Evolutionary conservation across 2,329 filamentous ascomycete species (phyloP), one percentile per base, ranked within the genome.

Genomic region (Hypomyces rosellus): DNA sequence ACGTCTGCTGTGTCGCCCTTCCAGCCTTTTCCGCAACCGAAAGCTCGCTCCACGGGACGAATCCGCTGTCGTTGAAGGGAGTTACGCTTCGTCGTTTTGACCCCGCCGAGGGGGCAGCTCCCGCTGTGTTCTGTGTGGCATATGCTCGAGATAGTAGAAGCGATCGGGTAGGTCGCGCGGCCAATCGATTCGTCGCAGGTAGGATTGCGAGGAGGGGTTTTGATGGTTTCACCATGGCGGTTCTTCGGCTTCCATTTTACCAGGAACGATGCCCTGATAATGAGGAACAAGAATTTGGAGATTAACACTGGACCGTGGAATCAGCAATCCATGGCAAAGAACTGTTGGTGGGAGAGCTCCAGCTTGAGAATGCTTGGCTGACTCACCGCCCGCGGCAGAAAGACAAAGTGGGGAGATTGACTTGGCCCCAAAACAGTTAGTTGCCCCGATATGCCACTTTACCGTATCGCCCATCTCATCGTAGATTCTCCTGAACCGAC

Each of bases 1-100:
- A 86, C 14, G 85, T 87, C 68, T 96, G 92, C 68, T 96, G 91
- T 1, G 89, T 92, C 8, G 89, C 88, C 37, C 92, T 81, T 20
- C 86, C 86, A 3, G 84, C 83, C 68, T 96, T 96, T 66, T 96
- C 92, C 44, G 73, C 73, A 0, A 71, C 73, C 1, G 85, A 89
- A 2, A 97, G 78, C 49, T 93, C 77, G 3, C 74, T 77, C 92
- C 92, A 97, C 4, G 83, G 81, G 1, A 96, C 83, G 55, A 79
- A 77, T 7, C 92, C 92, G 62, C 89, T 86, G 60, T 96, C 92
- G 60, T 89, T 93, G 61, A 91, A 84, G 0, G 92, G 80, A 0
- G 90, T 96, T 22, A 96, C 83, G 37, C 83, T 77, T 61, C 80
- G 84, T 48, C 88, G 78, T 55, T 76, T 80, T 22, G 82, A 65